Base-by-base conservation (phyloP, 1,284 basidiomycete genomes). In the Athelia sp. region DNA sequence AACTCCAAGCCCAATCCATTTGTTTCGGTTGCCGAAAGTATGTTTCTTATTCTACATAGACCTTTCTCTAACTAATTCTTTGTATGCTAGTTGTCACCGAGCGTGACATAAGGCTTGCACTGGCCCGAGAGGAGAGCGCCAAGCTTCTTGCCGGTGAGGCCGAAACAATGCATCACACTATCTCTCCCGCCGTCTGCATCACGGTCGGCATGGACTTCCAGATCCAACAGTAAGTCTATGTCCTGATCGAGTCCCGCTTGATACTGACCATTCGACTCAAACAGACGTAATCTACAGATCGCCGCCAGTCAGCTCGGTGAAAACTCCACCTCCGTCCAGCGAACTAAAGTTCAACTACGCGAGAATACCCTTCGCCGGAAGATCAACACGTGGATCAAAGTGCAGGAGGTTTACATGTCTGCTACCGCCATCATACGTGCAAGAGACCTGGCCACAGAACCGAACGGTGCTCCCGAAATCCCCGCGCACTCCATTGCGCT, bases 1-100 rank as follows among this genome's bases (percentile, higher is more conserved):
- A 4, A 42, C 49, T 1, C 26, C 23, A 8, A 26, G 49, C 10
- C 47, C 48, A 2, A 65, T 63, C 53, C 61, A 61, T 1, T 64
- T 58, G 49, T 18, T n/a, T n/a, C 18, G 4, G 8, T n/a, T 4
- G 24, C 23, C 8, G 15, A 15, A 6, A 21, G 24, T 44, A 26
- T 44, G 43, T 44, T 40, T 15, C 43, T 44, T 10, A 22, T 55
- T 22, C 53, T 1, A 24, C 49, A 24, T 46, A 45, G 51, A 21
- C 46, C 53, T n/a, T n/a, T n/a, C n/a, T n/a, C n/a, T 31, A 45
- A 48, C 13, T 48, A 48, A 13, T 43, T 50, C 45, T 19, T 55
- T 3, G 49, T n/a, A n/a, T n/a, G 51, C 3, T 36, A 55, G 35
- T 49, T 56, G 45, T 26, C 4, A 44, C 18, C 22, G 14, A 44